These are phyloP conservation scores for Aristolochia contorta DNA, from an alignment of 164 flowering plant genomes.

Conservation along the genomic window DNA sequence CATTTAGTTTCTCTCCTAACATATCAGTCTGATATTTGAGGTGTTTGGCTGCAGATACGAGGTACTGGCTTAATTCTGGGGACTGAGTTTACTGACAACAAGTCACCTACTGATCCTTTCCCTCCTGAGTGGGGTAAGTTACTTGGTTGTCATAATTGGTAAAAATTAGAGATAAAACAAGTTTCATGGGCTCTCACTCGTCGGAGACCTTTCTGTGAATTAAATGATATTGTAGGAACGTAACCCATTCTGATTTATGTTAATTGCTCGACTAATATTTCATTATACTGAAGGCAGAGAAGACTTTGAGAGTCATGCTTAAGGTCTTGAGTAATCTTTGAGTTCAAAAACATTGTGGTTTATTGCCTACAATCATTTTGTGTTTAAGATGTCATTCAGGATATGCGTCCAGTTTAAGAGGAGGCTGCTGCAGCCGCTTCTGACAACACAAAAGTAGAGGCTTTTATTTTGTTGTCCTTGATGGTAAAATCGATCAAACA, in stretches of 20 bases:
- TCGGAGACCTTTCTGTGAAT: background rate
- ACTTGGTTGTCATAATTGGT: background rate
- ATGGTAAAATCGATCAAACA: background rate
- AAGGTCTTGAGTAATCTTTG: too few relatives aligned
- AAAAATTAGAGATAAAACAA: background rate
- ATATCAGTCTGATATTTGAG: background rate
- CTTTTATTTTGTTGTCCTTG: background rate
- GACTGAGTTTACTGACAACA: slow-evolving; percentile 82
- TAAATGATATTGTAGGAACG: background rate
- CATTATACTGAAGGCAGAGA: too few relatives aligned
- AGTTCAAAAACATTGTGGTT: too few relatives aligned
- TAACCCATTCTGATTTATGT: too few relatives aligned
- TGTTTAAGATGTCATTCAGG: too few relatives aligned
- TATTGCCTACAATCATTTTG: too few relatives aligned
- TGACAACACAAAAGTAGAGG: background rate
- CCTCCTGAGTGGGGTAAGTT: slow-evolving; percentile 95
- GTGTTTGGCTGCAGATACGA: slow-evolving; percentile 50
- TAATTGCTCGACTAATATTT: too few relatives aligned
- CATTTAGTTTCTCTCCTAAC: background rate
- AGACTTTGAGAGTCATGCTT: too few relatives aligned
- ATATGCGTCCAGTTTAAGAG: background rate
- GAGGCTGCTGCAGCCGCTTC: background rate
- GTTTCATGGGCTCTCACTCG: background rate
- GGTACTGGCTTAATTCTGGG: slow-evolving; percentile 94
- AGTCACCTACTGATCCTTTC: slow-evolving; percentile 83